phyloP scores from a whole-genome alignment of 2,329 filamentous ascomycete genomes.

The Trichoderma guizhouense region DNA sequence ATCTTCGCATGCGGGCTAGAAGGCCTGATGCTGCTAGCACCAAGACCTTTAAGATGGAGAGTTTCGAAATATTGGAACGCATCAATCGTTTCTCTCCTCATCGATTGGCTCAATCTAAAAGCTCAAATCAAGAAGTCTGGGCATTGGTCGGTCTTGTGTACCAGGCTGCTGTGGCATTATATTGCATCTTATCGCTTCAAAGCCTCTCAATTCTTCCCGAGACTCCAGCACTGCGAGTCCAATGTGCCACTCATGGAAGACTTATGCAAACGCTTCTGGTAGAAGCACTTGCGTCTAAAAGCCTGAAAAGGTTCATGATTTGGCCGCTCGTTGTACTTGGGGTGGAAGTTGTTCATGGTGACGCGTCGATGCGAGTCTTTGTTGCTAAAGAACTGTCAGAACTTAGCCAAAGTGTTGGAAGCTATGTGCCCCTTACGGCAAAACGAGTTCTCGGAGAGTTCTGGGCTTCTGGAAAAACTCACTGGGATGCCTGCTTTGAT shows the following conservation, averaged over 20 bases:
- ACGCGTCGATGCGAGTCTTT: not conserved
- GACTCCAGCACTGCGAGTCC: not conserved
- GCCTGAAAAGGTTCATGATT: not conserved
- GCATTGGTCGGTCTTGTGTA: not conserved
- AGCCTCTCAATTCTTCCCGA: not conserved
- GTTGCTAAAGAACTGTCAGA: not conserved
- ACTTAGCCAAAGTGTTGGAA: not conserved
- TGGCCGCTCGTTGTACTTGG: conserved; percentile 1
- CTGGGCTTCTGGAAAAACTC: not conserved
- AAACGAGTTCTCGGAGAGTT: not conserved
- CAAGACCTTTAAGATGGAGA: not conserved
- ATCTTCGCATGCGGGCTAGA: not conserved
- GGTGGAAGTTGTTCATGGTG: not conserved
- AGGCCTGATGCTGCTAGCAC: not conserved
- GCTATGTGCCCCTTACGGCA: not conserved
- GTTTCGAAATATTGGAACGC: not conserved
- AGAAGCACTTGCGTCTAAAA: not conserved
- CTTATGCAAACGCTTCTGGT: not conserved
- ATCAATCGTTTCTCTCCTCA: not conserved
- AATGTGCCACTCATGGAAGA: not conserved
- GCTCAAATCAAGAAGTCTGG: not conserved
- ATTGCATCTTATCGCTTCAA: not conserved
- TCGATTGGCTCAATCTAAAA: not conserved
- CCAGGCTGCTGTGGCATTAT: not conserved
- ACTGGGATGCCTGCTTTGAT: not conserved